Evolutionary conservation across 345 rosid species (phyloP), one percentile per base, ranked within the genome.

Genomic region (Diplotaxis tenuifolia): DNA sequence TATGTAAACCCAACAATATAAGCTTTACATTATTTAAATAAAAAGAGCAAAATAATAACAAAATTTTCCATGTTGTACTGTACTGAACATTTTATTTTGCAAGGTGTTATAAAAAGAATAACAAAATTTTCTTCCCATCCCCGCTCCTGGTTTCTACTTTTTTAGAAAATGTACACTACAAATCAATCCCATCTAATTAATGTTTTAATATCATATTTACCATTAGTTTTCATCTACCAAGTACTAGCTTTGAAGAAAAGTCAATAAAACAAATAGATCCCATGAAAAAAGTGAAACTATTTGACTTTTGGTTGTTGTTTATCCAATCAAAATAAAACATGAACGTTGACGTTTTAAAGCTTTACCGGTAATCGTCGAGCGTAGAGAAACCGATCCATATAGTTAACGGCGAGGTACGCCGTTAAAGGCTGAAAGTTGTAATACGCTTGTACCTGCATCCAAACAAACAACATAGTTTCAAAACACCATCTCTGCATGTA

Each of bases 381-480:
- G 63, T 82, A 83, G 0, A 95, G 82, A 82, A 89, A 95, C 62
- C 99, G 93, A 57, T 95, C 99, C 80, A 95, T 63, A 81, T 95
- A 95, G 85, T 95, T 95, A 71, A 95, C 92, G 86, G 99, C 78
- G 73, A 95, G 93, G 76, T 92, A 92, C 77, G 95, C 97, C 89
- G 99, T 95, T 42, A 95, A 62, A 19, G 97, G 96, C 80, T 76
- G 96, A 77, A 95, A 92, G 50, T 79, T 85, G 71, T 83, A 81
- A 72, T 75, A 85, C 16, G 91, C 85, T 70, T 86, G 93, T 60
- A 87, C 96, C 99, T 95, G 80, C 57, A 62, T 42, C 75, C 52
- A 74, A 53, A 62, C 75, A 68, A 11, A 22, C 2, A 71, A 2
- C 68, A 56, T n/a, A 38, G 3, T 40, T 32, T 61, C 14, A 61